Evolutionary conservation across 2,329 filamentous ascomycete genomes (phyloP), one percentile per base, ranked within the genome.

Genomic region (Zelopaecilomyces penicillatus): DNA sequence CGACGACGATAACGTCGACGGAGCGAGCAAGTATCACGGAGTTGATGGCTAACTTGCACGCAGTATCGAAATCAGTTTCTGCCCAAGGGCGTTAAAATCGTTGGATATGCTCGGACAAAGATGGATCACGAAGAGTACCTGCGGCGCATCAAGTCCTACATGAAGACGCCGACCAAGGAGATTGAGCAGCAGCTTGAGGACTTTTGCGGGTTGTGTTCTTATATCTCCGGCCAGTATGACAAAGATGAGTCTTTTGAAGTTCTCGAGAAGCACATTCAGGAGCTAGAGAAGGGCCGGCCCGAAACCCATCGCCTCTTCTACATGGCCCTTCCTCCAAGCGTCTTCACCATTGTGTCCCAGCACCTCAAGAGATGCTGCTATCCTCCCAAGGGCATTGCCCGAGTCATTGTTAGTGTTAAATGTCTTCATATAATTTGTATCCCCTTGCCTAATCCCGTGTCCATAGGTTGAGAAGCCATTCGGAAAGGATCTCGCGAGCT

Each of bases 11-110:
- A 34, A 9, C 32, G 32, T 34, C 19, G 19, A 19, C 19, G 19
- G 19, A 19, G 19, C 19, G 28, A 31, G 19, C 32, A 28, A 30
- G n/a, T 9, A 35, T 5, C 12, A 34, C 9, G 19, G 10, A 26
- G 36, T 38, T 28, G 27, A 39, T 11, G n/a, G n/a, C 26, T 11
- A 46, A 44, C 32, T 10, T 56, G 35, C 53, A 42, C 42, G 52
- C 63, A 95, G 90, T 95, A 91, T 74, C 88, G 93, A 65, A 98
- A 98, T 75, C 91, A 96, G 70, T 98, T 97, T 75, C 86, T 98
- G 42, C 93, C 82, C 59, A 95, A 95, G 71, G 89, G 94, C 68
- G 89, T 95, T 70, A 87, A 83, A 69, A 96, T 98, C 65, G 82
- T 98, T 60, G 93, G 93, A 74, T 98, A 98, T 87, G 93, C 93